Conservation (phyloP, 2,329 filamentous ascomycete genomes). For the Chaetomiaceae sp. region DNA sequence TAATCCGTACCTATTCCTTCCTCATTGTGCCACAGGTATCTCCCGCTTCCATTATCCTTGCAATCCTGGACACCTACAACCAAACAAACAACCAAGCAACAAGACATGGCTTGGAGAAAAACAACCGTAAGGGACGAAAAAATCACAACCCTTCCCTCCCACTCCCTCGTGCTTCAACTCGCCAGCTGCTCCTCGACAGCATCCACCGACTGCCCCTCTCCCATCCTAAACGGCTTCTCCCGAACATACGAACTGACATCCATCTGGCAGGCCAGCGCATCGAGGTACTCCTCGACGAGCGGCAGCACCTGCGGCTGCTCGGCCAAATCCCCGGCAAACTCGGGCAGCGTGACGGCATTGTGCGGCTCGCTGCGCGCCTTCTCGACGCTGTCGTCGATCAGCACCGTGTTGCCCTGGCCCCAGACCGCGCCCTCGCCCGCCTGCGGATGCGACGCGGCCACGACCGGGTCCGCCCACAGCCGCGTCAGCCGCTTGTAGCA, state of each 20-base stretch:
- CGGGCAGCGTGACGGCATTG: constrained; percentile 76
- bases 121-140: too few relatives aligned
- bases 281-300: constrained; percentile 58
- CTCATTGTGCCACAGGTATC: too few relatives aligned
- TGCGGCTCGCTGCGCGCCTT: constrained; percentile 80
- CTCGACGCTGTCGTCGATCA: constrained; percentile 78
- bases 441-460: constrained; percentile 43
- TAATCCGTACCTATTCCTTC: too few relatives aligned
- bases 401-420: constrained; percentile 79
- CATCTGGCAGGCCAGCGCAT: constrained; percentile 46
- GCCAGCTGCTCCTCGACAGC: not conserved
- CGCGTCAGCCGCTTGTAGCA: constrained; percentile 80
- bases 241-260: constrained; percentile 62
- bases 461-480: constrained; percentile 58
- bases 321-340: constrained; percentile 54
- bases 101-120: too few relatives aligned
- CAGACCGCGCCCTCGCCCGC: constrained; percentile 40
- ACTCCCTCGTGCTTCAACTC: too few relatives aligned
- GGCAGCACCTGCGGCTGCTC: constrained; percentile 46
- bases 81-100: too few relatives aligned
- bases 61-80: too few relatives aligned
- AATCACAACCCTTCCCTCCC: too few relatives aligned
- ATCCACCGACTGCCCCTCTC: constrained; percentile 18
- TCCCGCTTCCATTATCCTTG: too few relatives aligned
- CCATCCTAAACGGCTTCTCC: constrained; percentile 43